Percentiles rank a stretch among this genome's conserved stretches.
Evolutionary conservation across 1,284 basidiomycete species (phyloP).

Genomic region (Pyrrhoderma lamaoense): DNA sequence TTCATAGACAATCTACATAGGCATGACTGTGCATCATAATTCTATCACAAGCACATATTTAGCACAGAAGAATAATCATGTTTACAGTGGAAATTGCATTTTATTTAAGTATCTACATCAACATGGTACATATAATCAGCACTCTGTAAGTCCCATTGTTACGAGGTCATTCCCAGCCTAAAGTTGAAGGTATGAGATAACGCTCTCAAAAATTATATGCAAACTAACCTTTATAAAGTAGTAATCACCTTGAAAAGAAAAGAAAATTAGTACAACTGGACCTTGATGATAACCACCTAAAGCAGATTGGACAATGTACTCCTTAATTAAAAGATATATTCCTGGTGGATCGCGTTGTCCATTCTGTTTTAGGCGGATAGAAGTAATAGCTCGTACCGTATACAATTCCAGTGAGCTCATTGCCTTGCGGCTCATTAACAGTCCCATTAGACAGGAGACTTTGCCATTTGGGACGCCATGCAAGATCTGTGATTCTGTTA

Average conservation of each 20-base stretch:
- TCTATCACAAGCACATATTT: too few species aligned
- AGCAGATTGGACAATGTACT: not conserved
- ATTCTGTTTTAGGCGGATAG: not conserved
- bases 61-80: too few species aligned
- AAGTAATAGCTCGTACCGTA: slow-evolving; percentile 39
- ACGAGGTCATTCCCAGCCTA: slow-evolving; percentile 29
- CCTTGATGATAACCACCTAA: not conserved
- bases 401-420: slow-evolving; percentile 55
- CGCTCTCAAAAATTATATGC: not conserved
- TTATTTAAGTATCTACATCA: too few species aligned
- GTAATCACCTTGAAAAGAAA: slow-evolving; percentile 31
- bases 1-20: too few species aligned
- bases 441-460: slow-evolving; percentile 62
- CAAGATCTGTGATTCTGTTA: slow-evolving; percentile 40
- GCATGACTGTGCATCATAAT: too few species aligned
- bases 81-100: too few species aligned
- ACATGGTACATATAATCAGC: slow-evolving; percentile 12
- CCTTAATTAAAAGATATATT: not conserved
- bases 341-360: not conserved
- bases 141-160: slow-evolving; percentile 25
- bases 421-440: slow-evolving; percentile 43
- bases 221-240: slow-evolving; percentile 30
- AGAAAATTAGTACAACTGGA: not conserved
- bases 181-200: not conserved
- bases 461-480: slow-evolving; percentile 53